Conservation (phyloP, 1,284 basidiomycete species). For the Fomitopsis pinicola region DNA sequence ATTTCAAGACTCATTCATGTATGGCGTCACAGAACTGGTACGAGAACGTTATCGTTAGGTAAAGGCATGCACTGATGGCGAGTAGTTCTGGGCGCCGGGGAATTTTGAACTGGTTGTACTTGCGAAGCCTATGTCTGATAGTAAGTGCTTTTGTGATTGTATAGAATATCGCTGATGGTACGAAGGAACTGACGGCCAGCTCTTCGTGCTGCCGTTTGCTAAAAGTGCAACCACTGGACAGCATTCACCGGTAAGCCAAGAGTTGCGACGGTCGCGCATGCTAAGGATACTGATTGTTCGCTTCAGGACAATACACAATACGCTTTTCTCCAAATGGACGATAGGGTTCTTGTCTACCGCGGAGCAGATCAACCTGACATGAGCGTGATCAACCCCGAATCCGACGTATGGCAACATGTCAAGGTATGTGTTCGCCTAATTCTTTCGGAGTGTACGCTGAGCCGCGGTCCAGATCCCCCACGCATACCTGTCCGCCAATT, state of each 20-base stretch:
- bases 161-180: neutral
- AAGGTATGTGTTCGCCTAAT: slow-evolving; percentile 38
- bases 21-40: slow-evolving; percentile 66
- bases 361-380: slow-evolving; percentile 97
- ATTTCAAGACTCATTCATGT: slow-evolving; percentile 85
- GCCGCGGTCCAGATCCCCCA: slow-evolving; percentile 67
- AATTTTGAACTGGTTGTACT: slow-evolving; percentile 84
- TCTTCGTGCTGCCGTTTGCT: slow-evolving; percentile 89
- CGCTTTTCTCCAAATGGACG: slow-evolving; percentile 94
- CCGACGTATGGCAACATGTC: slow-evolving; percentile 96
- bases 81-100: slow-evolving; percentile 86
- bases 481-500: slow-evolving; percentile 85
- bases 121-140: slow-evolving; percentile 42
- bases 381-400: slow-evolving; percentile 98
- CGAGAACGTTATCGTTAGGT: slow-evolving; percentile 17
- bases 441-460: neutral
- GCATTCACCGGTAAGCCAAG: slow-evolving; percentile 72
- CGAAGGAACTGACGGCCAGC: slow-evolving; percentile 58
- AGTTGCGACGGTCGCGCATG: neutral
- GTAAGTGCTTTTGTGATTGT: slow-evolving; percentile 32
- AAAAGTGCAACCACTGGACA: slow-evolving; percentile 93
- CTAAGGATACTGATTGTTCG: neutral
- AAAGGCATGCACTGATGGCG: neutral
- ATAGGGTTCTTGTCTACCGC: slow-evolving; percentile 91
- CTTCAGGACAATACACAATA: slow-evolving; percentile 87